Evolutionary conservation across 2,329 filamentous ascomycete species (phyloP).

Genomic region (Paracorniculantispora psalliotae): DNA sequence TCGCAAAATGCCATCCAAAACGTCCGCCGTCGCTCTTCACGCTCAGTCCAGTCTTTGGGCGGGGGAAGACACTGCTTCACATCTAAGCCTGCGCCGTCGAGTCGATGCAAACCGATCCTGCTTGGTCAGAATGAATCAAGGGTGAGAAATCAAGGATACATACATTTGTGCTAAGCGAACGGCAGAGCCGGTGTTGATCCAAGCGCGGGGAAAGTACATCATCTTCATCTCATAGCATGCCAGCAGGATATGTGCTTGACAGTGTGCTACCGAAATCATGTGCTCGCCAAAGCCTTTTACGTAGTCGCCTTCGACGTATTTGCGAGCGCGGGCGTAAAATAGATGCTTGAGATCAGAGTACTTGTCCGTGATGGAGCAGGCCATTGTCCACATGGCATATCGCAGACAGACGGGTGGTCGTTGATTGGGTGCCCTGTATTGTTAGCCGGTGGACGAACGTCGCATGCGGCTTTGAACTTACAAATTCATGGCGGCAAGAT

Average conservation of each 20-base stretch:
- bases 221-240: constrained; percentile 89
- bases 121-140: constrained; percentile 39
- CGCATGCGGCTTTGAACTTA: constrained; percentile 40
- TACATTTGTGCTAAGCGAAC: constrained; percentile 81
- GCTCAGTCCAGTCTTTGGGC: constrained; percentile 88
- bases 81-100: constrained; percentile 78
- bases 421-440: constrained; percentile 64
- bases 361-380: constrained; percentile 80
- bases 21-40: constrained; percentile 82
- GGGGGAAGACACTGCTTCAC: constrained; percentile 88
- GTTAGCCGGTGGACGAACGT: constrained; percentile 11
- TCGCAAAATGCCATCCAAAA: constrained; percentile 94
- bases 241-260: constrained; percentile 77
- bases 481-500: constrained; percentile 82
- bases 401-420: constrained; percentile 82
- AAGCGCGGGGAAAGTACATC: constrained; percentile 95
- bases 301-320: constrained; percentile 85
- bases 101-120: constrained; percentile 86
- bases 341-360: constrained; percentile 75
- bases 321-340: constrained; percentile 84
- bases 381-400: constrained; percentile 94
- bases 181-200: constrained; percentile 83
- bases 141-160: constrained; percentile 21
- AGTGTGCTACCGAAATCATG: constrained; percentile 80
- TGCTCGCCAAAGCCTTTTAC: constrained; percentile 88